Evolutionary conservation across 768 basidiomycete species (phyloP).

Genomic region (Strobilomyces dryophilus): DNA sequence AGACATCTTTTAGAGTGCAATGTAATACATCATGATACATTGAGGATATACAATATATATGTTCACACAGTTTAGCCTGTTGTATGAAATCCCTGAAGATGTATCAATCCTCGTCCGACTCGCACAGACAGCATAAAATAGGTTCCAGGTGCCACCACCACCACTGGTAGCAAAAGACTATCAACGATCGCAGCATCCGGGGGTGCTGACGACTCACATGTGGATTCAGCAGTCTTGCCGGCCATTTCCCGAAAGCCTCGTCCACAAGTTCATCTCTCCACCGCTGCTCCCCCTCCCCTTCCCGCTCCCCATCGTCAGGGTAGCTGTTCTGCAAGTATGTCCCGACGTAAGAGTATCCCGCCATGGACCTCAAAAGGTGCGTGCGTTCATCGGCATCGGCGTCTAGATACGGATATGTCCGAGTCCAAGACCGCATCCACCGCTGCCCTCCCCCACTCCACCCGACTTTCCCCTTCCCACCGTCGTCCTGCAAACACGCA

Average conservation of each 20-base stretch:
- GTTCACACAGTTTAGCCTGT: background rate
- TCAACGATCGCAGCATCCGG: background rate
- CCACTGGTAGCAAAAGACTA: slow-evolving; percentile 49
- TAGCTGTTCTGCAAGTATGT: slow-evolving; percentile 17
- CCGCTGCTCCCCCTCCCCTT: slow-evolving; percentile 29
- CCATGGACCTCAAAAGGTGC: slow-evolving; percentile 33
- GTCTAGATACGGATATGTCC: slow-evolving; percentile 2
- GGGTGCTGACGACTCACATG: slow-evolving; percentile 45
- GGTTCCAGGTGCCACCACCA: slow-evolving; percentile 80
- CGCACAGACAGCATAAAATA: slow-evolving; percentile 57
- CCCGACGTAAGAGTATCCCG: slow-evolving; percentile 15
- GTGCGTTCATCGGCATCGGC: slow-evolving; percentile 35
- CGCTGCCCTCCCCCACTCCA: slow-evolving; percentile 1
- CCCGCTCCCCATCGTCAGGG: slow-evolving; percentile 27
- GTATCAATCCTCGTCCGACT: slow-evolving; percentile 48
- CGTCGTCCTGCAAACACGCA: background rate
- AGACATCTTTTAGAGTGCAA: background rate
- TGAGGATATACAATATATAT: slow-evolving; percentile 15
- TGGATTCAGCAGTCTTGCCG: slow-evolving; percentile 60
- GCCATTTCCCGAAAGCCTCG: slow-evolving; percentile 62
- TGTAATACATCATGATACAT: slow-evolving; percentile 2
- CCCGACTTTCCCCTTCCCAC: background rate
- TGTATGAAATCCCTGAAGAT: background rate
- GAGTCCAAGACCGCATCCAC: slow-evolving; percentile 1
- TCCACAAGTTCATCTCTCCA: slow-evolving; percentile 46